Evolutionary conservation across 768 basidiomycete species (phyloP), one percentile per base, ranked within the genome.

Genomic region (Omphalotus guepiniiformis): DNA sequence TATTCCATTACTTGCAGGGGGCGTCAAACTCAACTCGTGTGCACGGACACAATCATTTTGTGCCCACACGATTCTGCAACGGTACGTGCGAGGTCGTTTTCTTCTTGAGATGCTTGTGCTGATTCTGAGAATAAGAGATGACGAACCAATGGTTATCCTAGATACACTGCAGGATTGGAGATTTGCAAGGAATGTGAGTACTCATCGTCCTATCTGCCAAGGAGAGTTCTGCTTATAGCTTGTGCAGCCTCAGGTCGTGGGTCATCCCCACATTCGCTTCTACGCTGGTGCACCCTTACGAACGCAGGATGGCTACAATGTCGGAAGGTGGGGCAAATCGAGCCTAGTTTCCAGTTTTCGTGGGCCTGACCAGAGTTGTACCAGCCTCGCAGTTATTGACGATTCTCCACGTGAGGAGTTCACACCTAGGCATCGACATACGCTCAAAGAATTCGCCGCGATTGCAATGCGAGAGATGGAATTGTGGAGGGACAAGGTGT

Each of bases 381-480:
- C 5, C 19, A 89, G 88, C 41, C 68, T 97, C 47, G 85, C 89
- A 29, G 76, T 97, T 26, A 80, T 93, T 52, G 91, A 93, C 53
- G 88, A 92, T 57, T 71, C 79, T 32, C 90, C 93, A 2, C 75
- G 88, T 39, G 73, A 79, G 16, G 93, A 94, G 50, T 96, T 94
- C 58, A 82, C 85, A 7, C 92, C 93, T 7, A 73, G 93, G 37
- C 90, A 93, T 56, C 72, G 93, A 39, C 88, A 95, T 69, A 91
- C 91, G 2, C 71, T 97, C 53, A 95, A 95, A 62, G 94, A 96
- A 64, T 96, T 96, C 58, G 93, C 94, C 48, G 91, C 89, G 2
- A 84, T 97, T 47, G 85, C 85, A 15, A 90, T 96, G 85, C 80
- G 94, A 28, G 94, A 97, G 64, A 82, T 97, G 83, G 94, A 96